A percentile compares a stretch with the other conserved stretches of the same genome.
Conservation (phyloP, 2,329 filamentous ascomycete genomes). For the Scedosporium boydii region DNA sequence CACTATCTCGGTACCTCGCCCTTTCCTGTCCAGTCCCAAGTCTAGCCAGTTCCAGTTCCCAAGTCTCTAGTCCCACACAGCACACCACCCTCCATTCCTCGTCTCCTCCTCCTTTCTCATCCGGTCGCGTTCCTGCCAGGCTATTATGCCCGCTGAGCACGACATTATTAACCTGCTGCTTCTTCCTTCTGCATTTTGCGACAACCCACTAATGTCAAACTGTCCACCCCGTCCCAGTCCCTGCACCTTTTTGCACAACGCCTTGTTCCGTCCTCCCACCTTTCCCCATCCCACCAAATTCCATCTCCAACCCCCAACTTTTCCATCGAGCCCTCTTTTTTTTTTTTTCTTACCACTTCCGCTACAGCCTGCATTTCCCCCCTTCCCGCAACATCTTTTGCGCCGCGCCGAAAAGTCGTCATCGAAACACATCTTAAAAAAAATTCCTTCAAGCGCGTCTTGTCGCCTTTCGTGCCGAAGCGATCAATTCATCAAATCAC, state of each 20-base stretch:
- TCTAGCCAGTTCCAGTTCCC: neutral
- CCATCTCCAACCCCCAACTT: slow-evolving; percentile 7
- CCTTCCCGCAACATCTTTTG: slow-evolving; percentile 3
- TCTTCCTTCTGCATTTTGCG: slow-evolving; percentile 3
- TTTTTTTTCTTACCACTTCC: neutral
- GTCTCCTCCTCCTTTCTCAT: neutral
- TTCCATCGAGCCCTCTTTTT: slow-evolving; percentile 1
- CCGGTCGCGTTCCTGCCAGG: neutral
- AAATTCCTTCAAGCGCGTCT: neutral
- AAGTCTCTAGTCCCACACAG: neutral
- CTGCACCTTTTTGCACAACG: slow-evolving; percentile 5
- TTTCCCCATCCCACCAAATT: slow-evolving; percentile 4
- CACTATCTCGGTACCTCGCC: neutral
- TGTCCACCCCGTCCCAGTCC: neutral
- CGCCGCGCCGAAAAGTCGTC: slow-evolving; percentile 3
- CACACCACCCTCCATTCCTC: neutral
- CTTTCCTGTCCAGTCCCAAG: neutral
- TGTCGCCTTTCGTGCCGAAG: neutral
- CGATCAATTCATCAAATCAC: neutral
- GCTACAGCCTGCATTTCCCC: slow-evolving; percentile 3
- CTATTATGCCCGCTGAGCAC: slow-evolving; percentile 4
- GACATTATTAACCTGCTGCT: slow-evolving; percentile 6
- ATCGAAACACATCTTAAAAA: neutral
- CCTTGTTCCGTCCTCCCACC: slow-evolving; percentile 4
- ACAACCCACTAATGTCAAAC: neutral